phyloP scores from a whole-genome alignment of 495 filamentous ascomycete species.

The Aspergillus incahuasiensis region DNA sequence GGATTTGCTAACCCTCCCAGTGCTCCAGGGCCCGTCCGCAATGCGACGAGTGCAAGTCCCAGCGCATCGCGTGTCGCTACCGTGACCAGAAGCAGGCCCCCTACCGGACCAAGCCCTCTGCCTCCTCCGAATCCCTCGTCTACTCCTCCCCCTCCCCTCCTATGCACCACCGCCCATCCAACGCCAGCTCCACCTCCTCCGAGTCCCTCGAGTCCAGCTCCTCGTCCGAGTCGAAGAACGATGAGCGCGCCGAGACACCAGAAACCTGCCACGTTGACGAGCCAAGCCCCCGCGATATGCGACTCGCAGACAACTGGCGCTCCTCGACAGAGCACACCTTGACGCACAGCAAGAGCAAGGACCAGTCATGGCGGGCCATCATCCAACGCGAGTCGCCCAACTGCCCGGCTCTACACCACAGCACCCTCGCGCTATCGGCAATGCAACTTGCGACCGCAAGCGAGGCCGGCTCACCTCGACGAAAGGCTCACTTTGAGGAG shows the following conservation, averaged over 20 bases:
- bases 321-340: not conserved
- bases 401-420: not conserved
- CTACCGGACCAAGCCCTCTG: not conserved
- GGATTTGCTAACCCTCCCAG: not conserved
- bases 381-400: not conserved
- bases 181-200: not conserved
- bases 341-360: not conserved
- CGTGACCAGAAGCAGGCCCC: not conserved
- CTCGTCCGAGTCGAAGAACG: not conserved
- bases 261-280: not conserved
- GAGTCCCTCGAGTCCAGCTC: not conserved
- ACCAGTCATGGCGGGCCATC: conserved; percentile 4
- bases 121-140: not conserved
- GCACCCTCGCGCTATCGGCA: not conserved
- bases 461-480: not conserved
- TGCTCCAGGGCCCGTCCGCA: conserved; percentile 2
- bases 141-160: conserved; percentile 2
- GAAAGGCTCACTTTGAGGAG: not conserved
- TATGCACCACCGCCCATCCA: not conserved
- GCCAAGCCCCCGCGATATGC: not conserved
- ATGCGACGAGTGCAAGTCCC: conserved; percentile 5
- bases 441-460: not conserved
- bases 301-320: not conserved
- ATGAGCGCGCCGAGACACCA: not conserved
- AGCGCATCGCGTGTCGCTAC: not conserved